Evolutionary conservation across 2,329 filamentous ascomycete species (phyloP), one percentile per base, ranked within the genome.

Genomic region (Sclerotinia spermophila): DNA sequence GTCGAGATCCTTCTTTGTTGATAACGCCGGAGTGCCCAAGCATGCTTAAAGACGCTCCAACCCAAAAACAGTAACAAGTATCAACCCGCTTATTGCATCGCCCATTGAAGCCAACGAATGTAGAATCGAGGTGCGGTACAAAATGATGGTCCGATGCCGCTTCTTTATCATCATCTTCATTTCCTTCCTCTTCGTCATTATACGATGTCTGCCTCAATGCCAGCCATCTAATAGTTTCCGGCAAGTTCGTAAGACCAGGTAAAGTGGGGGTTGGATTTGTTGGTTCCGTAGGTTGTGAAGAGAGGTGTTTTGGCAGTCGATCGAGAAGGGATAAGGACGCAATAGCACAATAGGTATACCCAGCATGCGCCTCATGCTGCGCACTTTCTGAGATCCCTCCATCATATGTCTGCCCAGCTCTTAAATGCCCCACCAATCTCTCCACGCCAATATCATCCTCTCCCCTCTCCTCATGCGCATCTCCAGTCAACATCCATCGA

Each of bases 61-160:
- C 93, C 96, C 96, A 99, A 84, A 95, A 99, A 33, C 89, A 91
- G 80, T 99, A 99, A 82, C 96, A 99, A 0, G 96, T 98, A 81
- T 99, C 96, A 15, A 92, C 92, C 62, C 90, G 86, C 81, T 99
- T 99, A 82, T 97, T 97, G 79, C 88, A 89, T 65, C 96, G 89
- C 38, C 96, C 96, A 77, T 96, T 97, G 82, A 96, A 94, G 15
- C 94, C 96, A 1, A 93, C 86, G 84, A 79, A 73, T 77, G 78
- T 66, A 77, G 78, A 53, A 68, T 76, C 61, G 67, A 75, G 30
- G 35, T 58, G 27, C 19, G 40, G 61, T 30, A 70, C 53, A 38
- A 69, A 69, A 35, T 38, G 45, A 35, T 68, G 45, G 4, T 71
- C 45, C 30, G 33, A 30, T n/a, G n/a, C 42, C 53, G 51, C 53